phyloP scores from a whole-genome alignment of 306 rosid genomes.

The Sophora flavescens region DNA sequence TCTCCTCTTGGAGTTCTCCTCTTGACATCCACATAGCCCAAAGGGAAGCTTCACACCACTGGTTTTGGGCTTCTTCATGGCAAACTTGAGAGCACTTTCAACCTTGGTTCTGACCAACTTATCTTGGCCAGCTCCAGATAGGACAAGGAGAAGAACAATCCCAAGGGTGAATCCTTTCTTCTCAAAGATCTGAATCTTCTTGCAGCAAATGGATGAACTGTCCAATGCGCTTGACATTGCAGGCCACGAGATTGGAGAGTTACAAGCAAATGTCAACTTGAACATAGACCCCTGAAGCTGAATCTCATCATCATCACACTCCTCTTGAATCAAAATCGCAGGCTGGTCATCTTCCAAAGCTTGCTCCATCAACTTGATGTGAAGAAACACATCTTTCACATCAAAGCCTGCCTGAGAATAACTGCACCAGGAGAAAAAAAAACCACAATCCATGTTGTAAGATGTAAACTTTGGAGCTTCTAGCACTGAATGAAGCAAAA shows the following conservation, averaged over 20 bases:
- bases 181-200: conserved; percentile 90
- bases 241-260: conserved; percentile 83
- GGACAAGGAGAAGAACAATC: conserved; percentile 66
- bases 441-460: not conserved
- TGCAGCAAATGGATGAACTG: conserved; percentile 73
- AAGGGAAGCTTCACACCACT: conserved; percentile 76
- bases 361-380: conserved; percentile 86
- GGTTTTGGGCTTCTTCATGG: conserved; percentile 75
- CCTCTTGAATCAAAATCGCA: conserved; percentile 82
- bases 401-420: conserved; percentile 91
- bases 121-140: conserved; percentile 67
- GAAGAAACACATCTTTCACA: conserved; percentile 92
- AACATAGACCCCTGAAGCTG: conserved; percentile 67
- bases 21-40: conserved; percentile 95
- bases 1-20: conserved; percentile 74
- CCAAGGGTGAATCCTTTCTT: conserved; percentile 84
- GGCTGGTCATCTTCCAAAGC: conserved; percentile 73
- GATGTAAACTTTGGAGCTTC: not conserved
- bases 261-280: conserved; percentile 89
- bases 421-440: conserved; percentile 49
- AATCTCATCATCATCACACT: conserved; percentile 57
- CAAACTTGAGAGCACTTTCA: conserved; percentile 75
- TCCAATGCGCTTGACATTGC: conserved; percentile 77
- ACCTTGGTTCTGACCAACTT: conserved; percentile 63
- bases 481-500: not conserved